phyloP scores from a whole-genome alignment of 1,284 basidiomycete species.

The Ustilago vetiveriae region DNA sequence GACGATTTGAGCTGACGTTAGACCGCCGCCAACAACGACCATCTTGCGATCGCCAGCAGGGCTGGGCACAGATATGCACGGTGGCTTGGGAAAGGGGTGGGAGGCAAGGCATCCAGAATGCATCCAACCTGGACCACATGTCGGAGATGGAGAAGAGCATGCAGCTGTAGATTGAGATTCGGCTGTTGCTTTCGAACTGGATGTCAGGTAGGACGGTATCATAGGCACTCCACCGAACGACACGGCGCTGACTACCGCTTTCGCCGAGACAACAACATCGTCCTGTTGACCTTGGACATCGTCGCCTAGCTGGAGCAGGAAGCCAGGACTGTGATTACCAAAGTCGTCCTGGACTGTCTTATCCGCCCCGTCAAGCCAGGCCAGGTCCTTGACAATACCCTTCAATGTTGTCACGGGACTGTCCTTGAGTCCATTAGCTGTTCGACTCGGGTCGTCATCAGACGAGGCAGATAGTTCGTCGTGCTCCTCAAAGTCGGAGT shows the following conservation, averaged over 20 bases:
- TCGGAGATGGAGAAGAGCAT: neutral
- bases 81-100: slow-evolving; percentile 36
- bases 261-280: slow-evolving; percentile 23
- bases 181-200: neutral
- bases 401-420: slow-evolving; percentile 11
- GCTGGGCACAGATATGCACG: slow-evolving; percentile 23
- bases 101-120: slow-evolving; percentile 63
- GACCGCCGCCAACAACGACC: slow-evolving; percentile 67
- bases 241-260: slow-evolving; percentile 62
- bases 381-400: slow-evolving; percentile 25
- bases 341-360: slow-evolving; percentile 26
- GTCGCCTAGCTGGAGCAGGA: slow-evolving; percentile 31
- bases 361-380: slow-evolving; percentile 34
- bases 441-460: too few relatives aligned
- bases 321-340: slow-evolving; percentile 30
- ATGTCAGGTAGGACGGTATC: slow-evolving; percentile 46
- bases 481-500: neutral
- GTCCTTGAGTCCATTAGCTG: neutral
- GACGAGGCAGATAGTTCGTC: neutral
- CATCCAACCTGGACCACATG: slow-evolving; percentile 60
- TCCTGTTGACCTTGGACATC: neutral
- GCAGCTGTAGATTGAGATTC: neutral
- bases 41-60: slow-evolving; percentile 15
- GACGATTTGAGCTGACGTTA: slow-evolving; percentile 67
- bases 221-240: slow-evolving; percentile 61